Conservation (phyloP, 192 early-diverging fungal species). For the Powellomyces hirtus region DNA sequence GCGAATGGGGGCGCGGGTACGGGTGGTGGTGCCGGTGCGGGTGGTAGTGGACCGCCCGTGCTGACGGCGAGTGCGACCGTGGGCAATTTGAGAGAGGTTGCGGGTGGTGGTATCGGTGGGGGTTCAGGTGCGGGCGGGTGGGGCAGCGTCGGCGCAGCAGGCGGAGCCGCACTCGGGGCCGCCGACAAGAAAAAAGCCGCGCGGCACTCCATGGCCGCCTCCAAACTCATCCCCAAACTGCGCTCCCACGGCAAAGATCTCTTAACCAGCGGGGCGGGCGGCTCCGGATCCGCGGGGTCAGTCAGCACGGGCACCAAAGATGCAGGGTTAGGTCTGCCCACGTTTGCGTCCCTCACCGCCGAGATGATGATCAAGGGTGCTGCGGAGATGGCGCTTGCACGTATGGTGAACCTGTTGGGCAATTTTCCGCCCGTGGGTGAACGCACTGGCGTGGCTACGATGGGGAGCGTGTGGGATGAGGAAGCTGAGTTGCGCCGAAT, state of each 20-base stretch:
- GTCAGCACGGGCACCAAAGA: constrained; percentile 45
- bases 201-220: constrained; percentile 14
- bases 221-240: constrained; percentile 32
- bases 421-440: constrained; percentile 69
- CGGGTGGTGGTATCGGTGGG: constrained; percentile 1
- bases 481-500: constrained; percentile 30
- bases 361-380: constrained; percentile 65
- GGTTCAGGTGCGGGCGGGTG: neutral
- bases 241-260: neutral
- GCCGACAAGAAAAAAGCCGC: constrained; percentile 19
- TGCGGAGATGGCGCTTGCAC: constrained; percentile 70
- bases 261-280: neutral
- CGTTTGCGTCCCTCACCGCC: constrained; percentile 50
- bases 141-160: too few relatives aligned
- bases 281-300: neutral
- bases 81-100: constrained; percentile 11
- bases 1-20: neutral
- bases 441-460: constrained; percentile 54
- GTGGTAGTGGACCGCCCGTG: neutral
- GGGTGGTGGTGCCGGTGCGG: neutral
- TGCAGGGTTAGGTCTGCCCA: constrained; percentile 46
- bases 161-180: neutral
- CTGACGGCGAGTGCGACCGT: constrained; percentile 9
- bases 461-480: constrained; percentile 70
- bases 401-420: constrained; percentile 68